Conservation (phyloP, 2,329 filamentous ascomycete genomes). For the Aaosphaeria arxii region DNA sequence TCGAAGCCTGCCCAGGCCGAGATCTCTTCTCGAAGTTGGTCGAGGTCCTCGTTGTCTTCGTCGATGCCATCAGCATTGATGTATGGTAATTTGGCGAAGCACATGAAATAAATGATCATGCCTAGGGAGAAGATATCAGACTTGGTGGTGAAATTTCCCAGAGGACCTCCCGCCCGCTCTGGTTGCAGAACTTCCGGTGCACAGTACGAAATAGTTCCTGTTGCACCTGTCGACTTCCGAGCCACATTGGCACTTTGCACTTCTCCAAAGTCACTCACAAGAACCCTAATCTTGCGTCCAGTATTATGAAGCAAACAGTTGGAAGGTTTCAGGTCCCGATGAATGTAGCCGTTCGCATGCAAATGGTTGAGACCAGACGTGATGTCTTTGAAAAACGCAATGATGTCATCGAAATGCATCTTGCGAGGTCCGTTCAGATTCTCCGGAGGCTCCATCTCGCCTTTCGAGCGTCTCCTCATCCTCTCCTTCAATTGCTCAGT, state of each 20-base stretch:
- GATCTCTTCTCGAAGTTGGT: constrained; percentile 81
- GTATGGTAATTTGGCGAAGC: constrained; percentile 87
- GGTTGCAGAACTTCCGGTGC: constrained; percentile 85
- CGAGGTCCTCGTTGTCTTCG: constrained; percentile 89
- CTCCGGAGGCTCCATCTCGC: constrained; percentile 63
- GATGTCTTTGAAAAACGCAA: constrained; percentile 94
- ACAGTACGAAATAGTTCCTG: constrained; percentile 96
- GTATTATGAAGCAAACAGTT: constrained; percentile 87
- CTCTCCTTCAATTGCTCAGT: constrained; percentile 87
- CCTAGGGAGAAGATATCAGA: constrained; percentile 97
- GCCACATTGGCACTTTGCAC: constrained; percentile 80
- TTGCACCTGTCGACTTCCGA: constrained; percentile 87
- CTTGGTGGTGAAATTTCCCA: constrained; percentile 93
- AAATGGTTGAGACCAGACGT: constrained; percentile 88
- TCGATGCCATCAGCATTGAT: constrained; percentile 76
- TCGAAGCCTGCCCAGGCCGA: constrained; percentile 83
- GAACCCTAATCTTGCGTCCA: constrained; percentile 67
- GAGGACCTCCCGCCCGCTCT: constrained; percentile 62
- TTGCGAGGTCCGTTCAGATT: constrained; percentile 53
- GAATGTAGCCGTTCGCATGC: constrained; percentile 88
- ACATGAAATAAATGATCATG: constrained; percentile 99
- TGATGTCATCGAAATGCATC: constrained; percentile 85
- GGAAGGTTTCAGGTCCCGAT: constrained; percentile 91
- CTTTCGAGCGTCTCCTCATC: constrained; percentile 77
- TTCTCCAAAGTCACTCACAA: constrained; percentile 98